Evolutionary conservation across 2,329 filamentous ascomycete species (phyloP), one percentile per base, ranked within the genome.

Genomic region (Fulvia fulva): DNA sequence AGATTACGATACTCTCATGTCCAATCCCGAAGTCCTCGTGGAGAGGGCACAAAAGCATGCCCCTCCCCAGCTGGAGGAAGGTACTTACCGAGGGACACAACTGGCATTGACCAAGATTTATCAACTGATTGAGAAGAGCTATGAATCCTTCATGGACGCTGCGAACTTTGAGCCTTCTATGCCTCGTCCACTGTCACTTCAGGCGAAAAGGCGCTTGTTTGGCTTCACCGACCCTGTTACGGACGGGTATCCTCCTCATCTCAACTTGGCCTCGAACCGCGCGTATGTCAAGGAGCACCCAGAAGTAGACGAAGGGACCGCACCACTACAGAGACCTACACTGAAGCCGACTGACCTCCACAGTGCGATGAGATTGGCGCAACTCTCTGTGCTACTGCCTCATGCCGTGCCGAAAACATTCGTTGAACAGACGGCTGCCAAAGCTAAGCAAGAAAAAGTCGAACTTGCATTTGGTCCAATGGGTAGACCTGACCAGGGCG

Each of bases 231-330:
- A 61, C 26, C 56, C 62, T 11, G 46, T 47, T 14, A 60, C 60
- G 30, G 63, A 67, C 54, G 55, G 55, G 6, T 72, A 69, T 30
- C 70, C 70, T 12, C 69, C 70, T n/a, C 68, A 69, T 57, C 57
- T 71, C 9, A 65, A 63, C 28, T 58, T 65, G 12, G 68, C 68
- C 16, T 67, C 67, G 12, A 58, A 62, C 7, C 61, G 64, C 34
- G 63, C 70, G 25, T 56, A 59, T 14, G 61, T 62, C 7, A 59
- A 63, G 14, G 56, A 65, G 25, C 57, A 65, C 4, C 58, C 65
- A 5, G n/a, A n/a, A 7, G 26, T 50, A 5, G 47, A 50, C 19
- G n/a, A 28, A 32, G 16, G n/a, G n/a, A 32, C 26, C 8, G 57
- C 51, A 14, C 25, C 47, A 16, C 34, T 55, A 34, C 57, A 60